phyloP scores from a whole-genome alignment of 2,329 filamentous ascomycete genomes.

The Cordyceps cateniannulata region DNA sequence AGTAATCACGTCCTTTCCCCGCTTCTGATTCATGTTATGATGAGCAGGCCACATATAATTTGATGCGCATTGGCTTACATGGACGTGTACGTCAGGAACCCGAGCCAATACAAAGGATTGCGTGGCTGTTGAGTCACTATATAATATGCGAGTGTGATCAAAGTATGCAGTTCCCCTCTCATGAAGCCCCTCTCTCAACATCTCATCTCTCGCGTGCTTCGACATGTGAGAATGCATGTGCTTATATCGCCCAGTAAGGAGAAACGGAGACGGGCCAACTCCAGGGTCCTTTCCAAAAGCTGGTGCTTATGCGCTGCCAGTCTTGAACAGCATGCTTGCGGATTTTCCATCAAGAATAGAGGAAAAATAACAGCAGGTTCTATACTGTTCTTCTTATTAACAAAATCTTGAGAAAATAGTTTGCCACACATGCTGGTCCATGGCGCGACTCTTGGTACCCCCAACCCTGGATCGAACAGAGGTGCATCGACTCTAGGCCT shows the following conservation, averaged over 20 bases:
- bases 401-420: background rate
- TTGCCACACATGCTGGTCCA: background rate
- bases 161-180: background rate
- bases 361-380: no score
- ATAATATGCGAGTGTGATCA: background rate
- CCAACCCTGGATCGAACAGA: background rate
- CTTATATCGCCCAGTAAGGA: background rate
- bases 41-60: background rate
- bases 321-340: no score
- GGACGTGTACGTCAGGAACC: background rate
- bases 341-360: no score
- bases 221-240: conserved; percentile 6
- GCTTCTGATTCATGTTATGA: background rate
- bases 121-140: conserved; percentile 1
- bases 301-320: no score
- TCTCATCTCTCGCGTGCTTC: background rate
- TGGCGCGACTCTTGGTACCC: background rate
- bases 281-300: background rate
- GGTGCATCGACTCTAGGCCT: conserved; percentile 1
- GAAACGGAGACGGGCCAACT: conserved; percentile 1
- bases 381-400: background rate
- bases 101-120: background rate
- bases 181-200: background rate
- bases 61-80: background rate
- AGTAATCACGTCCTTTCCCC: conserved; percentile 2